These are phyloP conservation scores for Epichloe uncinata DNA, from an alignment of 2,329 filamentous ascomycete genomes.

Conservation along the genomic window DNA sequence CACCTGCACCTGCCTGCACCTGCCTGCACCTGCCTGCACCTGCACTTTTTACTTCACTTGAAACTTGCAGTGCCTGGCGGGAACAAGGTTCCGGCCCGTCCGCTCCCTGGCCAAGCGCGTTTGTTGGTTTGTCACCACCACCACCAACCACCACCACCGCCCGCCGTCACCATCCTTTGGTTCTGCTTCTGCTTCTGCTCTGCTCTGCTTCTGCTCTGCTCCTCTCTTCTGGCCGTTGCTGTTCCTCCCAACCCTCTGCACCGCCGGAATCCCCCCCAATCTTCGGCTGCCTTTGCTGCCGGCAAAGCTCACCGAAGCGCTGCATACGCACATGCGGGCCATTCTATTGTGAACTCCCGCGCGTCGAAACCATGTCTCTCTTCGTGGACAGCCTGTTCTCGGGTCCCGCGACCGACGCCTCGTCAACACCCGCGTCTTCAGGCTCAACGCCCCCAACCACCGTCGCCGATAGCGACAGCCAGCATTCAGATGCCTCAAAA, in stretches of 20 bases:
- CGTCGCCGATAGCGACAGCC: slow-evolving; percentile 47
- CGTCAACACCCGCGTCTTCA: slow-evolving; percentile 40
- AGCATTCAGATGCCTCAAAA: slow-evolving; percentile 32
- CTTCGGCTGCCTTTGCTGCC: slow-evolving; percentile 5
- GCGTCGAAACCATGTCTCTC: slow-evolving; percentile 16
- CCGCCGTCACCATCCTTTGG: neutral
- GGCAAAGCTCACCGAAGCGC: slow-evolving; percentile 4
- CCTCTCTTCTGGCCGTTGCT: neutral
- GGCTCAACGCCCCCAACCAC: slow-evolving; percentile 55
- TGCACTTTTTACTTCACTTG: too few relatives aligned
- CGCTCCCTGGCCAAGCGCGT: neutral
- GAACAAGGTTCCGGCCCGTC: neutral
- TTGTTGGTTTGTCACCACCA: neutral
- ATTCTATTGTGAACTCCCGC: neutral
- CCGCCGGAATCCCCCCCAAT: neutral
- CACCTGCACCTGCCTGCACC: neutral
- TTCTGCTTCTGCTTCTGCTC: neutral
- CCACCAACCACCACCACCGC: neutral
- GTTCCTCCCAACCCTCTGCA: neutral
- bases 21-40: neutral
- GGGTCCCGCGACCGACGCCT: slow-evolving; percentile 23
- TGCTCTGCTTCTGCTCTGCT: neutral
- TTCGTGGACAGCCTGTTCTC: slow-evolving; percentile 21
- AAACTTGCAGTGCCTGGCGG: too few relatives aligned
- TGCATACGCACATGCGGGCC: slow-evolving; percentile 1